Evolutionary conservation across 2,329 filamentous ascomycete genomes (phyloP), one percentile per base, ranked within the genome.

Genomic region (Teratosphaeria gauchensis): DNA sequence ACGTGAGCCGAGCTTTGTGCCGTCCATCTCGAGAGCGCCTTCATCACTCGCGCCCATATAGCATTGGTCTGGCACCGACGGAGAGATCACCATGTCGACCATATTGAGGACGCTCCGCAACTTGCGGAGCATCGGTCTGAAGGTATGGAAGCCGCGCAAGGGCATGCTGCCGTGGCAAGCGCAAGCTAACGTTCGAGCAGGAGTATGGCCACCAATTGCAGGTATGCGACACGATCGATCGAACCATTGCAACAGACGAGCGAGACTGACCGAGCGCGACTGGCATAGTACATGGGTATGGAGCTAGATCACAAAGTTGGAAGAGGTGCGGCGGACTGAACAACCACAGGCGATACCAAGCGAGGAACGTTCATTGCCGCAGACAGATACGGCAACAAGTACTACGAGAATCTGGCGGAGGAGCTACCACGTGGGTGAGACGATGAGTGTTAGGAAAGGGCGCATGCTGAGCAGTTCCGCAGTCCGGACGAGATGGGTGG

Each of bases 401-500:
- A 83, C 82, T 99, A 84, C 75, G 94, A 99, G 82, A 96, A 99
- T 80, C 76, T 84, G 71, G 77, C 80, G 62, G 91, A 97, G 73
- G 94, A 99, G 76, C 82, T 99, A 61, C 94, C 94, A 59, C 80
- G 90, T 95, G 80, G 73, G 87, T 69, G n/a, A 24, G 8, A 16
- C 14, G 35, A 32, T 14, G 33, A 28, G 55, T 59, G 54, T 65
- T 8, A 21, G 1, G 31, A 7, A 35, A 21, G 48, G 12, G 56
- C 59, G 57, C 58, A 53, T 14, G 16, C 32, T 62, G 21, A 56
- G 11, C 24, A 64, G 31, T 54, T 54, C 4, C 24, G 21, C 68
- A 94, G 91, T 96, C 69, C 88, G 92, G 71, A 96, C 91, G 68
- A 85, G 92, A 81, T 99, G 95, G 94, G 89, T 99, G 64, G 92